Evolutionary conservation across 2,329 filamentous ascomycete genomes (phyloP).

Genomic region (Talaromyces islandicus): DNA sequence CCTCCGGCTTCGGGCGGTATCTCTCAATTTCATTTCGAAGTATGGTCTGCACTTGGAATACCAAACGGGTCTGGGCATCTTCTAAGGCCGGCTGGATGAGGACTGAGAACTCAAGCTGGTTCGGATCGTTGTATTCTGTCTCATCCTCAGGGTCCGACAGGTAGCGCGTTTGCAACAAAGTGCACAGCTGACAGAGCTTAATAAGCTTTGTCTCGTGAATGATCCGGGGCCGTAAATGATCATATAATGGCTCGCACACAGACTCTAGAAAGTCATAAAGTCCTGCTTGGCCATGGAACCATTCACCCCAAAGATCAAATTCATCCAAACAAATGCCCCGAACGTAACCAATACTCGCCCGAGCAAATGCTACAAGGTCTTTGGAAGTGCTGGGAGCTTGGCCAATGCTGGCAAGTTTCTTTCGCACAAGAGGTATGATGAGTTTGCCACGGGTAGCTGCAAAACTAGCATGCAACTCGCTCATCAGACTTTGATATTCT

Average conservation of each 20-base stretch:
- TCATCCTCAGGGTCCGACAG: slow-evolving; percentile 55
- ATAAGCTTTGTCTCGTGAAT: slow-evolving; percentile 62
- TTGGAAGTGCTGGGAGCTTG: slow-evolving; percentile 55
- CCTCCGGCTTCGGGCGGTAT: slow-evolving; percentile 59
- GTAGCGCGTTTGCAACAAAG: slow-evolving; percentile 60
- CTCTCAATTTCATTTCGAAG: slow-evolving; percentile 62
- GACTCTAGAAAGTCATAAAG: slow-evolving; percentile 62
- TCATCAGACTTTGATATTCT: slow-evolving; percentile 61
- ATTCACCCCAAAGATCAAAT: slow-evolving; percentile 61
- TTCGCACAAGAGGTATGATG: slow-evolving; percentile 56
- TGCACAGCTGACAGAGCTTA: slow-evolving; percentile 62
- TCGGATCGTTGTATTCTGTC: slow-evolving; percentile 42
- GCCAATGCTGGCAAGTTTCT: slow-evolving; percentile 51
- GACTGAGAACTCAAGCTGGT: slow-evolving; percentile 56
- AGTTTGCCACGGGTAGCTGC: slow-evolving; percentile 53
- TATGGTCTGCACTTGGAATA: slow-evolving; percentile 58
- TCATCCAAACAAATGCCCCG: slow-evolving; percentile 62
- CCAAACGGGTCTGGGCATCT: slow-evolving; percentile 61
- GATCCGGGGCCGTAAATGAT: slow-evolving; percentile 58
- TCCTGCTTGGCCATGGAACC: slow-evolving; percentile 58
- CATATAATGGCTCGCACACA: slow-evolving; percentile 62
- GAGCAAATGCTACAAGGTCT: slow-evolving; percentile 60
- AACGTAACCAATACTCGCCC: slow-evolving; percentile 59
- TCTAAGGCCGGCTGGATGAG: slow-evolving; percentile 61
- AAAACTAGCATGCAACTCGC: slow-evolving; percentile 60